Evolutionary conservation across 75 land plant species (phyloP).

Genomic region (Pinus tabuliformis): DNA sequence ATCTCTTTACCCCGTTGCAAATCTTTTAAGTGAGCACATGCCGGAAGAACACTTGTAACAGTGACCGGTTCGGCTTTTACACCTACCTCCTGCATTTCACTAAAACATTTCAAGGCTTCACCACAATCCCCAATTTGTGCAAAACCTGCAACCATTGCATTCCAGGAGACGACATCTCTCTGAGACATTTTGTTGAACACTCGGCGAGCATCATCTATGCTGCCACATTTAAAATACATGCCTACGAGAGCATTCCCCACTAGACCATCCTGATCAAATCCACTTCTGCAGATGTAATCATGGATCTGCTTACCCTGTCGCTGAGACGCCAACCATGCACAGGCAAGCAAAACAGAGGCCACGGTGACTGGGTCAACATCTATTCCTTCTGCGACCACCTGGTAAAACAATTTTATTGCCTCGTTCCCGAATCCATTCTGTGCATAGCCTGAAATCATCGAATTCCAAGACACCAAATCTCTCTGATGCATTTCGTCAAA

Average conservation of each 20-base stretch:
- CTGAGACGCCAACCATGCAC: constrained; percentile 35
- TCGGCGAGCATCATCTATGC: constrained; percentile 26
- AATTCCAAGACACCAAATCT: constrained; percentile 75
- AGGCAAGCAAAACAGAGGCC: constrained; percentile 52
- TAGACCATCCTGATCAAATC: constrained; percentile 40
- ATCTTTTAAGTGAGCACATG: constrained; percentile 50
- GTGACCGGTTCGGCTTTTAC: constrained; percentile 39
- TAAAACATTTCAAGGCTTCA: constrained; percentile 43
- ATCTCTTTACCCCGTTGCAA: constrained; percentile 45
- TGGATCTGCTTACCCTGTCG: constrained; percentile 42
- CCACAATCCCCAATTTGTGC: constrained; percentile 47
- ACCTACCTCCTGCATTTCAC: constrained; percentile 23
- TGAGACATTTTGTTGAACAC: constrained; percentile 39
- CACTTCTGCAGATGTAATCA: constrained; percentile 34
- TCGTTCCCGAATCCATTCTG: constrained; percentile 46
- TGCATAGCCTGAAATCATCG: constrained; percentile 66
- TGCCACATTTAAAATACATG: constrained; percentile 64
- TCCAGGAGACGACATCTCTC: constrained; percentile 52
- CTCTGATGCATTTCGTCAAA: constrained; percentile 58
- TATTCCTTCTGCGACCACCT: constrained; percentile 46
- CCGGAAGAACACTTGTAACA: constrained; percentile 31
- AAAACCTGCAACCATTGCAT: constrained; percentile 73
- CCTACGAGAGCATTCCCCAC: constrained; percentile 36
- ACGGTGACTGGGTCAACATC: constrained; percentile 38
- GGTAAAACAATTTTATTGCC: constrained; percentile 35